Conservation (phyloP, 2,329 filamentous ascomycete species). For the Escovopsis sp. region DNA sequence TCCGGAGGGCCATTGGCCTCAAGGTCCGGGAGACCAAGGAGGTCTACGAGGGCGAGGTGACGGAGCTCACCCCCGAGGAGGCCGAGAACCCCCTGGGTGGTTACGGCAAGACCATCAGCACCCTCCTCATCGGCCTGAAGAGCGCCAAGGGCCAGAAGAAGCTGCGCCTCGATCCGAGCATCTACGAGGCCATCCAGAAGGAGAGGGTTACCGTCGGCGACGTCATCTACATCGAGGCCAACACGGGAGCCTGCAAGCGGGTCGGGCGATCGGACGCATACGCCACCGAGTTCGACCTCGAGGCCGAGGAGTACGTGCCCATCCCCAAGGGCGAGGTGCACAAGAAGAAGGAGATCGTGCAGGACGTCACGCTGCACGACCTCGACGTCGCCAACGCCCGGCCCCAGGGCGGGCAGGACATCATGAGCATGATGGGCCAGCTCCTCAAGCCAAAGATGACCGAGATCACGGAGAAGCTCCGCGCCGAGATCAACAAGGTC, state of each 20-base stretch:
- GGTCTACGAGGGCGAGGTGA: conserved; percentile 97
- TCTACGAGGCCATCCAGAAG: conserved; percentile 98
- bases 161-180: conserved; percentile 87
- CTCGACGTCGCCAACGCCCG: conserved; percentile 90
- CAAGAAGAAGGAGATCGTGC: conserved; percentile 99
- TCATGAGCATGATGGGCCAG: conserved; percentile 99
- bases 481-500: conserved; percentile 95
- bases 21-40: conserved; percentile 98
- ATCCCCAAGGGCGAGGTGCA: conserved; percentile 98
- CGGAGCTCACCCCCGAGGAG: conserved; percentile 93
- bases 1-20: conserved; percentile 86
- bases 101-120: conserved; percentile 95
- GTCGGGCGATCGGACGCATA: conserved; percentile 94
- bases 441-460: conserved; percentile 99
- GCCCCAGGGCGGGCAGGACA: conserved; percentile 93
- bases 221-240: conserved; percentile 98
- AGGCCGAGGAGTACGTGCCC: conserved; percentile 97
- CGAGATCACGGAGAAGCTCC: conserved; percentile 95
- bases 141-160: conserved; percentile 97
- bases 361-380: conserved; percentile 95
- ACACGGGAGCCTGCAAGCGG: conserved; percentile 94
- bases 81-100: conserved; percentile 93
- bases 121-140: conserved; percentile 85
- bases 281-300: conserved; percentile 94
- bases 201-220: conserved; percentile 92